Base-by-base conservation (phyloP, 2,329 filamentous ascomycete genomes). In the Cladosporium halotolerans region DNA sequence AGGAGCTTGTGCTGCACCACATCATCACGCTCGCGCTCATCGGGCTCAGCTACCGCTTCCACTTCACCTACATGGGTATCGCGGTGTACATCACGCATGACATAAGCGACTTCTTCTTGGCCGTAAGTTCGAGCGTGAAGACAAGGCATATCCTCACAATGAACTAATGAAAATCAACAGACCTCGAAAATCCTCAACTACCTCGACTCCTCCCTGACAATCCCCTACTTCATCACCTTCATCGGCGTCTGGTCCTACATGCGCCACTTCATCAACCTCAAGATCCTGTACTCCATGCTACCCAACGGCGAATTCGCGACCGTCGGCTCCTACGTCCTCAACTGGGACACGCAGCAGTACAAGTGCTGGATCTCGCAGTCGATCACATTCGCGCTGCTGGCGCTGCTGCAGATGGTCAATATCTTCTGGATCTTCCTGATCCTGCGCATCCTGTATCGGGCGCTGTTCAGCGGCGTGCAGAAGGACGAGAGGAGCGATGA, bases 1-100 rank as follows among this genome's bases (percentile, higher is more conserved):
- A 89, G 73, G 91, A 96, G 76, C 80, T 96, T 51, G 88, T 96
- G 47, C 83, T 85, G 52, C 91, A 97, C 70, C 91, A 97, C 70
- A 85, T 96, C 62, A 88, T 96, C 68, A 95, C 89, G 16, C 74
- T 97, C 55, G 76, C 84, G 16, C 79, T 97, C 62, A 96, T 97
- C 61, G 85, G 74, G 55, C 75, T 92, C 66, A 93, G 88, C 75
- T 97, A 96, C 74, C 84, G 89, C 57, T 97, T 96, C 77, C 91
- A 97, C 73, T 97, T 96, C 71, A 95, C 90, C 16, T 92, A 96
- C 72, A 95, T 97, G 69, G 91, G 91, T 23, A 74, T 96, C 52
- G 88, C 89, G 16, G 89, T 97, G 33, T 97, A 96, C 72, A 89
- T 93, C 57, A 96, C 91, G 9, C 89, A 95, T 71, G 91, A 97